Evolutionary conservation across 176 grass and related monocot species (phyloP).

Genomic region (Carex cristatella): DNA sequence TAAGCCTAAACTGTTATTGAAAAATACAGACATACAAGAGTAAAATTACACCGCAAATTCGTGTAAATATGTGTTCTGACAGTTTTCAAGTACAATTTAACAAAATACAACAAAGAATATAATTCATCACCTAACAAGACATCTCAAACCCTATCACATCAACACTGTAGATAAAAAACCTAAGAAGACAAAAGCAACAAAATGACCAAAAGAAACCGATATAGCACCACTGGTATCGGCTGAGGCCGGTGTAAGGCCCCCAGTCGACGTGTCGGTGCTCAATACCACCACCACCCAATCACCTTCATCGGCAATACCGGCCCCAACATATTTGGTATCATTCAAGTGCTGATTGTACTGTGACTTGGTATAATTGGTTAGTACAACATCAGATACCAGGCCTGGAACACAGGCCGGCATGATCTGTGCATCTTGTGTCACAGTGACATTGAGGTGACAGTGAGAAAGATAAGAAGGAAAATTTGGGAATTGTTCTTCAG

Average conservation of each 20-base stretch:
- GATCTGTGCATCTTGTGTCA: constrained; percentile 60
- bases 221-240: constrained; percentile 31
- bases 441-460: constrained; percentile 81
- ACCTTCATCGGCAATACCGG: constrained; percentile 72
- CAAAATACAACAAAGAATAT: constrained; percentile 3
- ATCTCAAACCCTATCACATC: constrained; percentile 29
- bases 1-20: neutral
- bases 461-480: constrained; percentile 49
- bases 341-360: constrained; percentile 80
- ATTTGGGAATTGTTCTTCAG: constrained; percentile 75
- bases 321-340: constrained; percentile 42
- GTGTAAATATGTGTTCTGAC: neutral
- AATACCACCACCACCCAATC: constrained; percentile 90
- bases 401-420: constrained; percentile 78
- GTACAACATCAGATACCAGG: constrained; percentile 44
- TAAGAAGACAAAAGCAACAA: constrained; percentile 40
- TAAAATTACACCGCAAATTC: constrained; percentile 1
- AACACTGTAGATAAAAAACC: constrained; percentile 43
- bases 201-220: constrained; percentile 15
- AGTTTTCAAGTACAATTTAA: neutral
- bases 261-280: constrained; percentile 51
- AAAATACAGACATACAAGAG: neutral
- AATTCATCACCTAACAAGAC: neutral
- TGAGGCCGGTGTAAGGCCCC: constrained; percentile 47
- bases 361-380: constrained; percentile 89